phyloP scores from a whole-genome alignment of 805 yeast genomes.

The Pichia paraexigua region DNA sequence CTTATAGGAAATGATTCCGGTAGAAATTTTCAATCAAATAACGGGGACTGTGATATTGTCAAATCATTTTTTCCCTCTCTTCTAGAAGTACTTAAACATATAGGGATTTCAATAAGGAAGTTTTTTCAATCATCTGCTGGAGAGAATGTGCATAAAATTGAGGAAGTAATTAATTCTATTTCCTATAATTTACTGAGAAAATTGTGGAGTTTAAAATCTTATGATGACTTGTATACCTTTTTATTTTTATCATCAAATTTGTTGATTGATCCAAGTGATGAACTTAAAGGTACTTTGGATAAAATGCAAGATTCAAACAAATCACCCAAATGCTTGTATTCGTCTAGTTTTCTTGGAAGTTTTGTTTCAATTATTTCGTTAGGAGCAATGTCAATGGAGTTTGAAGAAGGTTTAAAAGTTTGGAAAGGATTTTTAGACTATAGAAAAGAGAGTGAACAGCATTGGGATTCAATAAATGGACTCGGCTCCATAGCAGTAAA shows the following conservation, averaged over 20 bases:
- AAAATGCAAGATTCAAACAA: conserved; percentile 15
- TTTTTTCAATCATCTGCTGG: conserved; percentile 2
- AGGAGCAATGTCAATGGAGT: conserved; percentile 37
- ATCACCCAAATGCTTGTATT: conserved; percentile 25
- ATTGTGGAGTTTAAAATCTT: conserved; percentile 40
- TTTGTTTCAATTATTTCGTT: conserved; percentile 35
- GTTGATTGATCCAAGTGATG: conserved; percentile 24
- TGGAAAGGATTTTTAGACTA: conserved; percentile 36
- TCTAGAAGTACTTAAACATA: conserved; percentile 13
- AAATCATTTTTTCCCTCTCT: conserved; percentile 21
- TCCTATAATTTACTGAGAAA: conserved; percentile 16
- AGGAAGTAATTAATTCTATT: conserved; percentile 23
- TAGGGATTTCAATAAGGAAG: conserved; percentile 12
- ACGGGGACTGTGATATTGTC: conserved; percentile 8
- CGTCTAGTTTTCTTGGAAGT: conserved; percentile 37
- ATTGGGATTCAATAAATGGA: conserved; percentile 13
- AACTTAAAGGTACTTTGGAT: conserved; percentile 6
- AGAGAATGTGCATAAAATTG: conserved; percentile 4
- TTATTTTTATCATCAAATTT: conserved; percentile 26
- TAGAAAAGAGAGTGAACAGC: conserved; percentile 23
- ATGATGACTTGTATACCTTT: conserved; percentile 40
- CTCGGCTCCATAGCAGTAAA: conserved; percentile 4
- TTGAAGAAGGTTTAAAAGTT: conserved; percentile 36
- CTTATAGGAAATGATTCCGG: conserved; percentile 27
- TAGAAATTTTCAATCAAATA: background rate